These are phyloP conservation scores for Ogataea siamensis DNA, from an alignment of 805 yeast species.

Conservation along the genomic window DNA sequence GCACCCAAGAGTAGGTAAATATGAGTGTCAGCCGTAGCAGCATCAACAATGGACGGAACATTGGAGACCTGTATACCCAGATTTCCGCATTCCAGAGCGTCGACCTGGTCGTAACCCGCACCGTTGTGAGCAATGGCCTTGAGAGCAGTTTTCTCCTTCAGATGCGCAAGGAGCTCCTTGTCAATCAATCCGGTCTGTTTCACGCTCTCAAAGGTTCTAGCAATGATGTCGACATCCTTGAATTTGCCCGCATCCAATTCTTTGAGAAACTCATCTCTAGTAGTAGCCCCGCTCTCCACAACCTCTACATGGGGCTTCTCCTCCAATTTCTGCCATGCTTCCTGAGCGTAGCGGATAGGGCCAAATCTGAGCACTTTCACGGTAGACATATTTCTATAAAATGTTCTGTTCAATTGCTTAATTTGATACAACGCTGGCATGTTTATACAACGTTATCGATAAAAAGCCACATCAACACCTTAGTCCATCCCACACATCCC, in stretches of 20 bases:
- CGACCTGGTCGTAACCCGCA: conserved; percentile 59
- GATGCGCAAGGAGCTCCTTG: conserved; percentile 38
- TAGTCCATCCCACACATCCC: conserved; percentile 9
- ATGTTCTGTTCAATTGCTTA: not conserved
- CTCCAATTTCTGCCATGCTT: conserved; percentile 53
- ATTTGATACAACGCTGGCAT: conserved; percentile 4
- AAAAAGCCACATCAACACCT: not conserved
- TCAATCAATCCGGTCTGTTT: conserved; percentile 42
- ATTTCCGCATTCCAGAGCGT: conserved; percentile 40
- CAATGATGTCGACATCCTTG: conserved; percentile 38
- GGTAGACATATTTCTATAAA: conserved; percentile 22
- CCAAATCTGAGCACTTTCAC: conserved; percentile 68
- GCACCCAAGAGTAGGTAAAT: conserved; percentile 50
- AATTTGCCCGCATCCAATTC: conserved; percentile 38
- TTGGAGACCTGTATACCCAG: conserved; percentile 48
- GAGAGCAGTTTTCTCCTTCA: conserved; percentile 36
- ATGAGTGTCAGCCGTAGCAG: conserved; percentile 58
- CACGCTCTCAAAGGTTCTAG: conserved; percentile 42
- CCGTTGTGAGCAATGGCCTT: conserved; percentile 49
- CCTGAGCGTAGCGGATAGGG: conserved; percentile 53
- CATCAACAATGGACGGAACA: conserved; percentile 51
- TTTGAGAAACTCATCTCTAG: conserved; percentile 40
- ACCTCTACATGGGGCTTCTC: conserved; percentile 40
- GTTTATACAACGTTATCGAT: conserved; percentile 3
- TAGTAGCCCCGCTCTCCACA: conserved; percentile 41